Percentiles rank a stretch among this genome's conserved stretches.
phyloP scores from a whole-genome alignment of 441 rosid genomes.

The Adansonia madagascariensis region DNA sequence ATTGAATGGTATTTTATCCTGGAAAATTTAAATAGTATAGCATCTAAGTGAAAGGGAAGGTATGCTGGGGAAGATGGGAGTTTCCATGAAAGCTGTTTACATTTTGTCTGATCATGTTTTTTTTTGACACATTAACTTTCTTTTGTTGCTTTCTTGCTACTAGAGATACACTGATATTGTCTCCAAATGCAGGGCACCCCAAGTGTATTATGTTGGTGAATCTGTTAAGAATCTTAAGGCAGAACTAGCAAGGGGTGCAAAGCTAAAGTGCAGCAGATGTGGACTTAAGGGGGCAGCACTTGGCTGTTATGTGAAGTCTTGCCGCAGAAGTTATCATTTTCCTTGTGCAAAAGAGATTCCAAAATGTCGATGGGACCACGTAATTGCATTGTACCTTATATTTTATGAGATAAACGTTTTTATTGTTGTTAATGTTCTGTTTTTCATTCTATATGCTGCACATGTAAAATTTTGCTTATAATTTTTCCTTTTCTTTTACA shows the following conservation, averaged over 20 bases:
- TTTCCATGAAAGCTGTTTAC: not conserved
- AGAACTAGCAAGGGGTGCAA: slow-evolving; percentile 78
- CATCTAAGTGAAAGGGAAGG: not conserved
- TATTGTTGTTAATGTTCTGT: not conserved
- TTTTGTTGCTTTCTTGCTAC: slow-evolving; percentile 7
- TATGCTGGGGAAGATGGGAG: not conserved
- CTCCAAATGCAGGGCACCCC: slow-evolving; percentile 72
- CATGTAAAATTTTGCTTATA: not conserved
- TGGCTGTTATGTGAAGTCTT: slow-evolving; percentile 77
- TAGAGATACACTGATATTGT: not conserved
- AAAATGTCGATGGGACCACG: slow-evolving; percentile 83
- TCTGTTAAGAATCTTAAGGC: slow-evolving; percentile 65
- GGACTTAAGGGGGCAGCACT: slow-evolving; percentile 83
- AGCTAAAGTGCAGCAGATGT: slow-evolving; percentile 75
- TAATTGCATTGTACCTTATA: slow-evolving; percentile 35
- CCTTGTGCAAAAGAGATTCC: slow-evolving; percentile 70
- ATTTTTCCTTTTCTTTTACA: slow-evolving; percentile 36
- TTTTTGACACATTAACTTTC: not conserved
- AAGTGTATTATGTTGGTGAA: slow-evolving; percentile 66
- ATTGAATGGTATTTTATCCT: slow-evolving; percentile 65
- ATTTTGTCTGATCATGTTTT: not conserved
- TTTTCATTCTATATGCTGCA: slow-evolving; percentile 6
- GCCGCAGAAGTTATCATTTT: slow-evolving; percentile 80
- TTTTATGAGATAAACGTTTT: slow-evolving; percentile 3
- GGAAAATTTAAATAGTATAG: not conserved